phyloP scores from a whole-genome alignment of 805 yeast species.

The Lipomyces starkeyi region DNA sequence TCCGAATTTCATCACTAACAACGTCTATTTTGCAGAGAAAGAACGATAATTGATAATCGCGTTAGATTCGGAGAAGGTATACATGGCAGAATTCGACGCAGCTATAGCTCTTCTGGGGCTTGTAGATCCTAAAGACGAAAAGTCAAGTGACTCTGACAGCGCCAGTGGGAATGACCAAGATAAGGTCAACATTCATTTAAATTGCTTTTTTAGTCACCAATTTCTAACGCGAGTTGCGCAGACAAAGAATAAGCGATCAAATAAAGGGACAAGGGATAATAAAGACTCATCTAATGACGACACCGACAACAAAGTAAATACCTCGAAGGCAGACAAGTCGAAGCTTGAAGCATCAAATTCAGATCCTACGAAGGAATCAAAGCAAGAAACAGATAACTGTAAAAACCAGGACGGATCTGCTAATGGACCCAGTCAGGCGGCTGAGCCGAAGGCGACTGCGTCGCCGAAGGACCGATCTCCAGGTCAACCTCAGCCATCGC shows the following conservation, averaged over 20 bases:
- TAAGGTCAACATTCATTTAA: neutral
- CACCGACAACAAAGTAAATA: neutral
- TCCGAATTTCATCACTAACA: neutral
- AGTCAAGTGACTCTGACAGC: conserved; percentile 22
- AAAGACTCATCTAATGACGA: neutral
- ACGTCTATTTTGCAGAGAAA: neutral
- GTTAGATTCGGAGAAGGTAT: neutral
- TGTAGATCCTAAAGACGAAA: conserved; percentile 34
- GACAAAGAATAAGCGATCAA: neutral
- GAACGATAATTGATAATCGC: neutral
- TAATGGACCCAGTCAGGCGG: neutral
- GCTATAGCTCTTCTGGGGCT: conserved; percentile 38
- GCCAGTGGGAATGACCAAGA: neutral
- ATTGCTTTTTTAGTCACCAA: neutral
- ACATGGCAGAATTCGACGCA: conserved; percentile 38
- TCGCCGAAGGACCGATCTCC: neutral
- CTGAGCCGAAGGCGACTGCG: neutral
- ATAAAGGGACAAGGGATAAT: neutral
- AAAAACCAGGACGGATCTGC: neutral
- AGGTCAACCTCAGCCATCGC: neutral
- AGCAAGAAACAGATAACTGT: neutral
- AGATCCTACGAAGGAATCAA: neutral
- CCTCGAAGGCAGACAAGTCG: neutral
- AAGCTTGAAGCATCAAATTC: conserved; percentile 1
- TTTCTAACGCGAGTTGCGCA: neutral